phyloP scores from a whole-genome alignment of 345 rosid species.

The Trapa incisa region DNA sequence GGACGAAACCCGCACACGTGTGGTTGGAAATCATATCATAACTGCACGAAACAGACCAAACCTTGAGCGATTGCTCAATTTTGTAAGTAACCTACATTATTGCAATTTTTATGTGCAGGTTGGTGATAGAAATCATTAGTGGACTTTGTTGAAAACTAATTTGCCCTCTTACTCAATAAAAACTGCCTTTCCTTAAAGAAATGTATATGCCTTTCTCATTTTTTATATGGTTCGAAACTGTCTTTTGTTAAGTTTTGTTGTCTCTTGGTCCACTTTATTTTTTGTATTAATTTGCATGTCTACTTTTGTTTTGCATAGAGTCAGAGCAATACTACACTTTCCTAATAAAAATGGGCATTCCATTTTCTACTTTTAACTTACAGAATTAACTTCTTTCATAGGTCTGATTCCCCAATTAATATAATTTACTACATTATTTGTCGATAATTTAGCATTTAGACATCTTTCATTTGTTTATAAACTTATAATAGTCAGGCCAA shows the following conservation, averaged over 20 bases:
- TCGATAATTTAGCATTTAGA: too few species aligned
- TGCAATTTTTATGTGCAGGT: neutral
- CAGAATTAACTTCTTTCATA: too few species aligned
- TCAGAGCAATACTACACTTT: too few species aligned
- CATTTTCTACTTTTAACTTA: neutral
- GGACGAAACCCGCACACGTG: conserved; percentile 64
- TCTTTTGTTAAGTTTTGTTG: neutral
- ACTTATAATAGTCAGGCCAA: neutral
- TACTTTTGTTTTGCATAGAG: too few species aligned
- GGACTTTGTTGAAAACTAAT: neutral
- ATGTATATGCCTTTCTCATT: neutral
- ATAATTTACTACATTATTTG: too few species aligned
- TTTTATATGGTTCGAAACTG: neutral
- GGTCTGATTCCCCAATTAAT: too few species aligned
- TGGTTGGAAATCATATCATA: conserved; percentile 51
- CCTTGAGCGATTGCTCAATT: conserved; percentile 51
- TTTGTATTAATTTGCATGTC: neutral
- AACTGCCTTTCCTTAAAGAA: neutral
- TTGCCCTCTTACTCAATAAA: neutral
- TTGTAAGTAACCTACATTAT: conserved; percentile 41
- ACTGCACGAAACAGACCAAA: conserved; percentile 52
- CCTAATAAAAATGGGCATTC: too few species aligned
- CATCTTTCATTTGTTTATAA: too few species aligned
- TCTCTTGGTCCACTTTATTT: neutral
- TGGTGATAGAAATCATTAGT: neutral